phyloP scores from a whole-genome alignment of 2,329 filamentous ascomycete genomes.

The Cladophialophora exuberans region DNA sequence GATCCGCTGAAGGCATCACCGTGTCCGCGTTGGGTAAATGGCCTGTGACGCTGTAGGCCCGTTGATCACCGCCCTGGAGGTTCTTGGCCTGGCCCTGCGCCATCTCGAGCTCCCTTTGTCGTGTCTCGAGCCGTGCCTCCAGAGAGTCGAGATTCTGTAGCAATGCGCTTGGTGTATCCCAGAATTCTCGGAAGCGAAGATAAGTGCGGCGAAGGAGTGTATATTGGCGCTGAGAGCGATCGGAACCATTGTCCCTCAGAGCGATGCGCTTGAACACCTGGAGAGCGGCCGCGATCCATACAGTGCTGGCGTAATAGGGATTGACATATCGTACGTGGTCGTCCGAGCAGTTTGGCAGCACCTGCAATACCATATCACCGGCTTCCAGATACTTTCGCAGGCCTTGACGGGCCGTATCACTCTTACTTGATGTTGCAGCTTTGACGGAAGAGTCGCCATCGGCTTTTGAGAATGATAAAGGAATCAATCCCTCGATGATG shows the following conservation, averaged over 20 bases:
- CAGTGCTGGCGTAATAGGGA: constrained; percentile 8
- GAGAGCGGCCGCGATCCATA: constrained; percentile 10
- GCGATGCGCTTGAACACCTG: constrained; percentile 7
- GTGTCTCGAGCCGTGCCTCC: background rate
- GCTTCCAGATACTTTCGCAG: constrained; percentile 8
- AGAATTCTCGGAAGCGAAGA: constrained; percentile 2
- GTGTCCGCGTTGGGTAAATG: background rate
- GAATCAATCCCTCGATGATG: background rate
- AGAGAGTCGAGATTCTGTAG: constrained; percentile 13
- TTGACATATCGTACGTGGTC: constrained; percentile 11
- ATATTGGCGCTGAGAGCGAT: constrained; percentile 8
- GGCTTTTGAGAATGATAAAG: too few species aligned
- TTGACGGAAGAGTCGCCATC: background rate
- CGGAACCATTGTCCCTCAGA: background rate
- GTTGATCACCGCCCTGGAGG: background rate
- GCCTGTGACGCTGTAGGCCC: background rate
- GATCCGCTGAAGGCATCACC: background rate
- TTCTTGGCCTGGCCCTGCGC: background rate
- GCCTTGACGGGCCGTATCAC: constrained; percentile 2
- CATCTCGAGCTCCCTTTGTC: constrained; percentile 10
- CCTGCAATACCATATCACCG: constrained; percentile 6
- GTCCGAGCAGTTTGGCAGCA: constrained; percentile 2
- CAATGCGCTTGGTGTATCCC: constrained; percentile 9
- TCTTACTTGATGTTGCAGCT: background rate
- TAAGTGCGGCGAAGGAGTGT: constrained; percentile 8